Evolutionary conservation across 2,329 filamentous ascomycete species (phyloP).

Genomic region (Annulohypoxylon truncatum): DNA sequence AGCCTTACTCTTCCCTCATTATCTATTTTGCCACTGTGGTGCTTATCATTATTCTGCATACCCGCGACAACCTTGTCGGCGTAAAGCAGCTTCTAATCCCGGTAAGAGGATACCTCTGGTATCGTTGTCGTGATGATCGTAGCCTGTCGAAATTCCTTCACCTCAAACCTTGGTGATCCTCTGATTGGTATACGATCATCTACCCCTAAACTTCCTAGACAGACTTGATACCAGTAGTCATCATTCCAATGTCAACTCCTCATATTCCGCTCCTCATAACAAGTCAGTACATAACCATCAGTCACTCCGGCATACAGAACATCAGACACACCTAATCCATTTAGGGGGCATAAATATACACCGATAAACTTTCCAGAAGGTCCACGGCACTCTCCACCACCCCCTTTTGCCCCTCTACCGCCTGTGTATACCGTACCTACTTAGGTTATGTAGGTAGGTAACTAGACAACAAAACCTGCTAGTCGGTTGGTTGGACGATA

Average conservation of each 20-base stretch:
- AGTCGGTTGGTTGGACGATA: slow-evolving; percentile 8
- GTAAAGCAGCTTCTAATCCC: neutral
- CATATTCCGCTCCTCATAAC: neutral
- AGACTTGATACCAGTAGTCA: neutral
- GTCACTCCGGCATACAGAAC: neutral
- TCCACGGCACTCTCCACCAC: neutral
- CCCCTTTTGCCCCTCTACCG: neutral
- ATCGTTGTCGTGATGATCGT: neutral
- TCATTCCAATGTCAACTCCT: neutral
- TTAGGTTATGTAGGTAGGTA: slow-evolving; percentile 3
- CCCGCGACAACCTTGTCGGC: neutral
- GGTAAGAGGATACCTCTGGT: neutral
- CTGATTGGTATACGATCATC: neutral
- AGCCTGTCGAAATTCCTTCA: neutral
- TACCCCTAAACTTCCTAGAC: neutral
- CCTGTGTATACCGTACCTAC: neutral
- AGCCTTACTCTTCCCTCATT: neutral
- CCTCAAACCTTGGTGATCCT: neutral
- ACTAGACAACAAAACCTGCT: neutral
- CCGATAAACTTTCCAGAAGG: slow-evolving; percentile 4
- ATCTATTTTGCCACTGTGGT: neutral
- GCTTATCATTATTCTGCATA: slow-evolving; percentile 12
- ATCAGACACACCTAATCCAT: neutral
- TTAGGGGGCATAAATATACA: neutral
- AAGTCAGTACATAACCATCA: neutral